Evolutionary conservation across 176 grass and related monocot genomes (phyloP), one percentile per base, ranked within the genome.

Genomic region (Coix lacrymajobi): DNA sequence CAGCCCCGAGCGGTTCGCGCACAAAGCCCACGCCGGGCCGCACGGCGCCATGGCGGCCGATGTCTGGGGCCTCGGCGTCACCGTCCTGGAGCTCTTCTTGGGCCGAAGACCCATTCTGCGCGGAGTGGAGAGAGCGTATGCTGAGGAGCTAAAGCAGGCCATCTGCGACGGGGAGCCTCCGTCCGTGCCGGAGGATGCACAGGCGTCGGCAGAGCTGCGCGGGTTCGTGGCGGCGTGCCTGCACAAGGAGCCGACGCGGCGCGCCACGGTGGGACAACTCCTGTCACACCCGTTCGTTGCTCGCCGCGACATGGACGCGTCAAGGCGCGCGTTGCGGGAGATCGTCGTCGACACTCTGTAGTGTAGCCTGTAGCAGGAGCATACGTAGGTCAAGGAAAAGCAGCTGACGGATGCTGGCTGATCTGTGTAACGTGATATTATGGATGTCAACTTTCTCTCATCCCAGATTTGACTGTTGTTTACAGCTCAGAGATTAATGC

Each of bases 1-100:
- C 73, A 86, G 83, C 46, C 83, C 88, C 25, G 88, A 90, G 73
- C 34, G 88, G 56, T 90, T 90, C 79, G 83, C 31, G 40, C 83
- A 34, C 11, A 20, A 34, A 7, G 52, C 78, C 13, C 40, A 41
- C 26, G 73, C 72, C 1, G 54, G 58, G 0, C 33, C 62, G 65
- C 84, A 31, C 24, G 83, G 69, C 22, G 79, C 79, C 5, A 83
- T 77, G 79, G 79, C 88, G 26, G 79, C 79, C 54, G 88, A 90
- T 29, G 66, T 90, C 2, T 90, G 88, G 88, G 71, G 84, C 58
- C 44, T 86, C 4, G 84, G 84, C 6, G 0, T 86, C 36, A 81
- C 74, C n/a, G 11, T 86, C 10, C 66, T 86, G 11, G 79, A 86
- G 79, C 58, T 90, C 4, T 81, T 66, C 26, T 7, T 72, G 60